Conservation (phyloP, 371 early-diverging fungal species). For the Mucor saturninus region DNA sequence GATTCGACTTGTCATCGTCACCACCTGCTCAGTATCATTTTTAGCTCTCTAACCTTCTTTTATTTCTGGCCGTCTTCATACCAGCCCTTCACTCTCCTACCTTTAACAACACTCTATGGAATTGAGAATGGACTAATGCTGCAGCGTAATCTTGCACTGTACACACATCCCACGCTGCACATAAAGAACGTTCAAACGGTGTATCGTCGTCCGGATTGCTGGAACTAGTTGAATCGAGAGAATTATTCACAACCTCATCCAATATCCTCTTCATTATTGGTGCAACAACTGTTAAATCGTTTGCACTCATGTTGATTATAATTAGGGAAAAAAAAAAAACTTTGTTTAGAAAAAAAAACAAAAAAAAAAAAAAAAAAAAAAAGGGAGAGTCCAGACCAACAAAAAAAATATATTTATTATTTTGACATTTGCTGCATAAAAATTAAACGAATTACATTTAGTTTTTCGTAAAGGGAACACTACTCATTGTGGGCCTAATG, state of each 20-base stretch:
- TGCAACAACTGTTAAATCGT: conserved; percentile 23
- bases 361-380: conserved; percentile 10
- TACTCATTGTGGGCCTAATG: no score
- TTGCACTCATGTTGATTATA: conserved; percentile 6
- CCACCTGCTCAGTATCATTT: conserved; percentile 23
- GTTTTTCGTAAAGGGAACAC: no score
- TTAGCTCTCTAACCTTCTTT: no score
- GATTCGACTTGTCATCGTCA: conserved; percentile 33
- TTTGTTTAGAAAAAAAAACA: conserved; percentile 8
- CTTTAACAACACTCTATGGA: conserved; percentile 45
- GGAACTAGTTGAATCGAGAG: conserved; percentile 23
- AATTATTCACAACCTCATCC: conserved; percentile 33
- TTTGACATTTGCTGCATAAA: background rate
- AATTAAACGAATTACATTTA: no score
- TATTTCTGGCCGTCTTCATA: no score
- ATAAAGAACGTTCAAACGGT: conserved; percentile 47
- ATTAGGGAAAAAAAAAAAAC: conserved; percentile 3
- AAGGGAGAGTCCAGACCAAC: conserved; percentile 2
- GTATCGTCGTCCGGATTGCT: conserved; percentile 39
- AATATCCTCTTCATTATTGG: conserved; percentile 43
- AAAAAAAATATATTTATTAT: background rate
- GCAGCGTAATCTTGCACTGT: conserved; percentile 43
- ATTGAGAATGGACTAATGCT: conserved; percentile 24
- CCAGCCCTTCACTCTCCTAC: conserved; percentile 15
- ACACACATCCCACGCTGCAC: conserved; percentile 52